A percentile compares a stretch with the other conserved stretches of the same genome.
Conservation (phyloP, 202 grass and related monocot species). For the Saccharum hybrid region DNA sequence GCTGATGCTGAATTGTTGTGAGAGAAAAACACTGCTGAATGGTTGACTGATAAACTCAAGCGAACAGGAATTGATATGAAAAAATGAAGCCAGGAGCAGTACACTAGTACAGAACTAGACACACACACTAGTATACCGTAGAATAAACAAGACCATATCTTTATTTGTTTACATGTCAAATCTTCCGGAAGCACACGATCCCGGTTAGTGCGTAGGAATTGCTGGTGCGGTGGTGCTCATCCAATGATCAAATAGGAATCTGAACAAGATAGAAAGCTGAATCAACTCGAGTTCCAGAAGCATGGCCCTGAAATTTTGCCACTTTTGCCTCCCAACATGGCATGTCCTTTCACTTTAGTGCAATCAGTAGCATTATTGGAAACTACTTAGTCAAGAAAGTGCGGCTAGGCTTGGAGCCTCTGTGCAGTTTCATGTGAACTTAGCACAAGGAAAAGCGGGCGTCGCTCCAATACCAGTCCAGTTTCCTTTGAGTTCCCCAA, state of each 20-base stretch:
- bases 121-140: background rate
- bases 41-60: too few relatives aligned
- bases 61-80: background rate
- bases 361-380: background rate
- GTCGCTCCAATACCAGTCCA: background rate
- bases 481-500: constrained; percentile 2
- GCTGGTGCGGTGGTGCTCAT: background rate
- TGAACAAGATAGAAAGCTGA: constrained; percentile 15
- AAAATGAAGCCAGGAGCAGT: constrained; percentile 25
- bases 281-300: constrained; percentile 21
- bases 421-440: constrained; percentile 14
- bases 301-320: constrained; percentile 4
- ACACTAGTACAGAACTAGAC: background rate
- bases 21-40: too few relatives aligned
- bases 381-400: constrained; percentile 25
- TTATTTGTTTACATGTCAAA: constrained; percentile 26
- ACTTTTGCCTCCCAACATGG: constrained; percentile 32
- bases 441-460: background rate
- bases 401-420: background rate
- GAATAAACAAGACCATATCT: constrained; percentile 30
- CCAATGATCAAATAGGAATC: constrained; percentile 9
- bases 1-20: too few relatives aligned
- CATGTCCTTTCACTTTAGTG: background rate
- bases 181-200: background rate
- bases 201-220: constrained; percentile 9